Evolutionary conservation across 805 yeast genomes (phyloP), one percentile per base, ranked within the genome.

Genomic region (Ascoidea asiatica): DNA sequence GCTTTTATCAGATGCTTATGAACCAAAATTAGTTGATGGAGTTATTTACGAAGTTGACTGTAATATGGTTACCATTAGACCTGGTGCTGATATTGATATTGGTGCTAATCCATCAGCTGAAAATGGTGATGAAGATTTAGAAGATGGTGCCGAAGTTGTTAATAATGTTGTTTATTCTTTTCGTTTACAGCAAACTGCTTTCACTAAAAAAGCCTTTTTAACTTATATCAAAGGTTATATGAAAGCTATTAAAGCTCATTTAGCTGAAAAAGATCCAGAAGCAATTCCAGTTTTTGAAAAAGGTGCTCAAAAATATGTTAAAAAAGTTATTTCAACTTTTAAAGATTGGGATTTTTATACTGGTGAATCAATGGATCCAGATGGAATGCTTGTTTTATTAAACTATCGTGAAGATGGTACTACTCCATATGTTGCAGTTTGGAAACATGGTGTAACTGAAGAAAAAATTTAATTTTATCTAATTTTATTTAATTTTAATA

Each of bases 291-390:
- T 67, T 55, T 92, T 92, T 70, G 97, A 90, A 80, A 90, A 92
- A 78, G 97, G 97, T 68, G 98, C 98, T 59, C 76, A 80, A 58
- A 70, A 85, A 59, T 92, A 89, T 79, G 94, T 85, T 71, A 92
- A 92, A 86, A 92, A 92, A 79, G 82, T 92, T 56, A 69, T 92
- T 61, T 83, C 80, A 62, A 82, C 89, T 70, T 92, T 92, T 92
- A 83, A 82, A 66, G 98, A 92, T 80, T 92, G 94, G 95, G 98
- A 92, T 66, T 92, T 92, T 79, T 92, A 72, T 89, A 90, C 96
- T 58, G 97, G 98, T 77, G 97, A 90, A 77, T 84, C 95, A 65
- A 92, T 92, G 98, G 97, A 92, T 80, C 98, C 98, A 69, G 98
- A 92, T 72, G 98, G 82, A 58, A 92, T 92, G 98, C 72, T 92